Evolutionary conservation across 768 basidiomycete genomes (phyloP).

Genomic region (Hortiboletus campestris): DNA sequence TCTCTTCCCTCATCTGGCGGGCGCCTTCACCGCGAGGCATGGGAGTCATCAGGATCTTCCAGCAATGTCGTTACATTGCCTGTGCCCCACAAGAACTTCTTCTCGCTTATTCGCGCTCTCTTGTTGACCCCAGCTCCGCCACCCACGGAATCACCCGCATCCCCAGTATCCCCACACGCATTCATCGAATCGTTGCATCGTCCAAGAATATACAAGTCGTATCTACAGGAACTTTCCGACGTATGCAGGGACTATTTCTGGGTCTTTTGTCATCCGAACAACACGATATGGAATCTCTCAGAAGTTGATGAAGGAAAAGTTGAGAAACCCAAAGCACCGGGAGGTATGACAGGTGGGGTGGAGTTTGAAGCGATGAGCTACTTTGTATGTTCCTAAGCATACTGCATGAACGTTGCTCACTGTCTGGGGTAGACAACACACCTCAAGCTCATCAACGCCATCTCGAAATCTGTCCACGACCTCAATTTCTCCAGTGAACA

Average conservation of each 20-base stretch:
- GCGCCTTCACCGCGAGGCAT: constrained; percentile 46
- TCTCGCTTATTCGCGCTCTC: constrained; percentile 70
- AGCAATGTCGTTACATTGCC: constrained; percentile 65
- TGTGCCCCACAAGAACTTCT: constrained; percentile 67
- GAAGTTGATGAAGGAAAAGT: constrained; percentile 84
- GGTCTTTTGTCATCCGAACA: constrained; percentile 96
- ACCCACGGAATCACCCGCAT: constrained; percentile 57
- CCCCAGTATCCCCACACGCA: constrained; percentile 68
- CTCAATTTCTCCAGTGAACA: constrained; percentile 65
- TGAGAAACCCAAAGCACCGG: constrained; percentile 90
- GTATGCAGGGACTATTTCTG: constrained; percentile 93
- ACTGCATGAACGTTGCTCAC: constrained; percentile 10
- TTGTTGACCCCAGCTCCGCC: constrained; percentile 72
- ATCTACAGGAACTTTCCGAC: constrained; percentile 82
- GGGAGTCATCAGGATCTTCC: constrained; percentile 50
- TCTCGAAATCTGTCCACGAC: constrained; percentile 63
- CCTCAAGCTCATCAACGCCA: constrained; percentile 79
- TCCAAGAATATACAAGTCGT: constrained; percentile 76
- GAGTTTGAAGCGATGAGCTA: constrained; percentile 98
- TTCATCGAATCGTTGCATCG: constrained; percentile 74
- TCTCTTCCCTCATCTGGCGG: constrained; percentile 55
- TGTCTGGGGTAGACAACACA: constrained; percentile 67
- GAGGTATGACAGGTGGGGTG: constrained; percentile 98
- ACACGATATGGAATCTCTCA: constrained; percentile 82
- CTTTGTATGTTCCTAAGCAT: constrained; percentile 57